Evolutionary conservation across 495 filamentous ascomycete genomes (phyloP), one percentile per base, ranked within the genome.

Genomic region (Diplogelasinospora grovesii): DNA sequence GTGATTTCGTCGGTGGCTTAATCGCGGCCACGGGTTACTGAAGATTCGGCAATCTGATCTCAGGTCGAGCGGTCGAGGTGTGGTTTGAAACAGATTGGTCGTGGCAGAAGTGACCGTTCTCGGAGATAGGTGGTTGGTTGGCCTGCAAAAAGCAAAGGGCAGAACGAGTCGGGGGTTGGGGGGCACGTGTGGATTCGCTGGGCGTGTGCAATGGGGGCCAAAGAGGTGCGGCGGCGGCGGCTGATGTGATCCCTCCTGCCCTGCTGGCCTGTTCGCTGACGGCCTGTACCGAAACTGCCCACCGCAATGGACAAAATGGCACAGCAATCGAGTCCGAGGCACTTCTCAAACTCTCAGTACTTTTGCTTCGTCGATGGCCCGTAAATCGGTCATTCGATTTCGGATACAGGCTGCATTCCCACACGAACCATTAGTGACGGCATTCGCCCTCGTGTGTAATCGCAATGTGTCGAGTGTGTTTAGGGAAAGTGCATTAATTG

Each of bases 101-200:
- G 50, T 54, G 57, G 53, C 46, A 48, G 51, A n/a, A n/a, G 43
- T 43, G 46, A 53, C 57, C 57, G 46, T 42, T 53, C 53, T 53
- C 51, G 46, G 53, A 54, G 44, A 40, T 53, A 54, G 44, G 38
- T 53, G 54, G 57, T 49, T 60, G 53, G 56, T 56, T 52, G 53
- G 56, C 45, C 43, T 40, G 46, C 46, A 50, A 45, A 52, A 41
- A 35, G 36, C 36, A 37, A 33, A 36, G 27, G 20, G 38, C 26
- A 22, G 33, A 28, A 33, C 24, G 44, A 27, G 37, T 18, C 36
- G 37, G 23, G 25, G 29, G 16, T 26, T 1, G 30, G 13, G 19
- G 21, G 22, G 39, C 21, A n/a, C n/a, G n/a, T 24, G 37, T 9
- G 14, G 37, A 26, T 30, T 40, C 14, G 36, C 36, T 40, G 37